Evolutionary conservation across 495 filamentous ascomycete genomes (phyloP).

Genomic region (Penicillium cataractarum): DNA sequence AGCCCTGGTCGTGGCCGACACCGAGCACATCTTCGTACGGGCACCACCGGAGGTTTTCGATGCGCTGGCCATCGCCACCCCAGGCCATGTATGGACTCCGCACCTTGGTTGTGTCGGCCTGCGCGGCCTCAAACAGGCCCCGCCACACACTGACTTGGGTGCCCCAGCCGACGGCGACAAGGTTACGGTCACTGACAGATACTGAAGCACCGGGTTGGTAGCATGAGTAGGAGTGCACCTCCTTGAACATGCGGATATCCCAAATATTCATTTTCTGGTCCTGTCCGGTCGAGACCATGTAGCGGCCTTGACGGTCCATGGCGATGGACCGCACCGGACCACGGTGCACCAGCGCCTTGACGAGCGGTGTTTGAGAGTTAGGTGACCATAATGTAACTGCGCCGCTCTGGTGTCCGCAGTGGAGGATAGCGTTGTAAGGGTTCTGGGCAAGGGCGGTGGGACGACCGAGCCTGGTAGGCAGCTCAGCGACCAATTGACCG

Average conservation of each 20-base stretch:
- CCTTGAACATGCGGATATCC: constrained; percentile 93
- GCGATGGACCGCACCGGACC: constrained; percentile 89
- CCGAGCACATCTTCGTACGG: constrained; percentile 94
- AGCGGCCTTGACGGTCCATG: constrained; percentile 85
- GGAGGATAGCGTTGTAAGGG: constrained; percentile 85
- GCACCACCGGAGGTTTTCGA: constrained; percentile 87
- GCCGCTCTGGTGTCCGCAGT: constrained; percentile 92
- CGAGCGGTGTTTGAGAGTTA: constrained; percentile 80
- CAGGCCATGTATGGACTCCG: constrained; percentile 91
- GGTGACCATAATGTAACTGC: constrained; percentile 96
- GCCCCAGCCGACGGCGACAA: constrained; percentile 91
- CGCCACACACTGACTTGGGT: constrained; percentile 89
- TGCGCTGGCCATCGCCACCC: constrained; percentile 80
- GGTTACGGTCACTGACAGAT: constrained; percentile 81
- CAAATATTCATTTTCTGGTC: constrained; percentile 92
- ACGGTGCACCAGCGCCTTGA: constrained; percentile 91
- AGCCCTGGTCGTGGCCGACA: constrained; percentile 80
- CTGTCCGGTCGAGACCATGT: constrained; percentile 94
- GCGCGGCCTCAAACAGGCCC: constrained; percentile 75
- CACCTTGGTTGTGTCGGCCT: constrained; percentile 72
- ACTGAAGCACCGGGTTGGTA: constrained; percentile 82
- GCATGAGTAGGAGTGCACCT: constrained; percentile 89
- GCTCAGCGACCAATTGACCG: constrained; percentile 79
- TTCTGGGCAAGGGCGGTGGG: constrained; percentile 88
- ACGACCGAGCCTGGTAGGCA: constrained; percentile 79